A percentile compares a stretch with the other conserved stretches of the same genome.
These are phyloP conservation scores for Cryptosporidium xiaoi DNA, from an alignment of 169 alveolate genomes.

Conservation along the genomic window DNA sequence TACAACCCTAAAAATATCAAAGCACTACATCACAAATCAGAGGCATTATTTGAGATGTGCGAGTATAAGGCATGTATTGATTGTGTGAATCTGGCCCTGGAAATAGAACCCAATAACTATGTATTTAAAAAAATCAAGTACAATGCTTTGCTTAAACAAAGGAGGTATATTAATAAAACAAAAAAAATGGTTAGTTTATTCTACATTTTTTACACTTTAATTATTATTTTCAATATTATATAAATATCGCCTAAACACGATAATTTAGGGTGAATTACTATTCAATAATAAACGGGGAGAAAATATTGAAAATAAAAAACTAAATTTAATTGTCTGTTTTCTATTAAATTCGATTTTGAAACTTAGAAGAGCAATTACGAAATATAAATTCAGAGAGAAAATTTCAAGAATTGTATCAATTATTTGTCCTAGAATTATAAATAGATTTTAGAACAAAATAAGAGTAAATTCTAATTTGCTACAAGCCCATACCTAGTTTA, in stretches of 20 bases:
- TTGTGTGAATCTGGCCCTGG: constrained; percentile 26
- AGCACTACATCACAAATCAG: constrained; percentile 65
- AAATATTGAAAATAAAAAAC: background rate
- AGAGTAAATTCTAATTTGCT: background rate
- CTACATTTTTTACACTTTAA: background rate
- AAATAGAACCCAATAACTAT: constrained; percentile 48
- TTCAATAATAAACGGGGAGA: background rate
- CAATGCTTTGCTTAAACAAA: constrained; percentile 27
- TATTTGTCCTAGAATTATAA: constrained; percentile 47
- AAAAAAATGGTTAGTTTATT: constrained; percentile 58
- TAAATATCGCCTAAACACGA: too few species aligned
- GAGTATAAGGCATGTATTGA: constrained; percentile 56
- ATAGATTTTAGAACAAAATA: background rate
- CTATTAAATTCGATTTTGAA: background rate
- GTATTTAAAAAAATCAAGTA: constrained; percentile 30
- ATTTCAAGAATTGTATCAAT: constrained; percentile 6
- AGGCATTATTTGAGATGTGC: constrained; percentile 33
- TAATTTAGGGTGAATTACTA: constrained; percentile 23
- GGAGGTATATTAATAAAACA: constrained; percentile 24
- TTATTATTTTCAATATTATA: too few species aligned
- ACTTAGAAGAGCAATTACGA: background rate
- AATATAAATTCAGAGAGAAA: background rate
- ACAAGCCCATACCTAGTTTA: background rate
- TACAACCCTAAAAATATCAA: constrained; percentile 36
- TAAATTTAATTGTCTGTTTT: background rate